Conservation (phyloP, 768 basidiomycete genomes). For the Kwoniella dejecticola region DNA sequence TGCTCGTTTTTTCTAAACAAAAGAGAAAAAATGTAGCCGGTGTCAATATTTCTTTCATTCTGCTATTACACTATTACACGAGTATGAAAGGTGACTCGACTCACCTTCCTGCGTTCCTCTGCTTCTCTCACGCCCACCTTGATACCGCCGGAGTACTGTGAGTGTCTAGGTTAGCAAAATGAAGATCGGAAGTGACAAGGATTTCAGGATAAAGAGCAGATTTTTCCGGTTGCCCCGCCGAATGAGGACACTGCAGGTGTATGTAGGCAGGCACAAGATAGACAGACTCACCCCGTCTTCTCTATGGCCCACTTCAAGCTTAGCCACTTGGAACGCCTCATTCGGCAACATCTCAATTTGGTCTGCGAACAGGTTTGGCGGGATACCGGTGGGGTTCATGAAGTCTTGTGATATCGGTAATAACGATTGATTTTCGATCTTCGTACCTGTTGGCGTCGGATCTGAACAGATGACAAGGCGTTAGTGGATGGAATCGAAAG, state of each 20-base stretch:
- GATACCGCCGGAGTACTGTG: constrained; percentile 36
- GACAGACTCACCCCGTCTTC: constrained; percentile 39
- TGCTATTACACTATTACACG: not conserved
- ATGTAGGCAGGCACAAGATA: not conserved
- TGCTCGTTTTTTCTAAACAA: constrained; percentile 11
- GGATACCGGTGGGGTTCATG: constrained; percentile 13
- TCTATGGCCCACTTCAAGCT: constrained; percentile 34
- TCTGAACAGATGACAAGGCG: too few species aligned
- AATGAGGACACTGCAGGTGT: not conserved
- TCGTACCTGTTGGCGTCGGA: constrained; percentile 31
- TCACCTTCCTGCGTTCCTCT: constrained; percentile 38
- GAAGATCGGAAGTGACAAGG: too few species aligned
- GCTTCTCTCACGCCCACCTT: constrained; percentile 42
- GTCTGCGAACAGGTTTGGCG: constrained; percentile 23
- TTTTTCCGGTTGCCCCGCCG: not conserved
- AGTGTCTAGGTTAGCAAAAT: too few species aligned
- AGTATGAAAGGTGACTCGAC: not conserved
- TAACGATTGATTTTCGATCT: constrained; percentile 20
- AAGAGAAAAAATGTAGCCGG: not conserved
- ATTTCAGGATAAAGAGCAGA: not conserved
- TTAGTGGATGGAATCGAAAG: not conserved
- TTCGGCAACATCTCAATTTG: constrained; percentile 23
- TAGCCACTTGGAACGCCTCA: constrained; percentile 30
- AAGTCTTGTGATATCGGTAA: constrained; percentile 28
- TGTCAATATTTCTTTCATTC: not conserved